A percentile compares a stretch with the other conserved stretches of the same genome.
Evolutionary conservation across 2,329 filamentous ascomycete genomes (phyloP).

Genomic region (Karstenula rhodostoma): DNA sequence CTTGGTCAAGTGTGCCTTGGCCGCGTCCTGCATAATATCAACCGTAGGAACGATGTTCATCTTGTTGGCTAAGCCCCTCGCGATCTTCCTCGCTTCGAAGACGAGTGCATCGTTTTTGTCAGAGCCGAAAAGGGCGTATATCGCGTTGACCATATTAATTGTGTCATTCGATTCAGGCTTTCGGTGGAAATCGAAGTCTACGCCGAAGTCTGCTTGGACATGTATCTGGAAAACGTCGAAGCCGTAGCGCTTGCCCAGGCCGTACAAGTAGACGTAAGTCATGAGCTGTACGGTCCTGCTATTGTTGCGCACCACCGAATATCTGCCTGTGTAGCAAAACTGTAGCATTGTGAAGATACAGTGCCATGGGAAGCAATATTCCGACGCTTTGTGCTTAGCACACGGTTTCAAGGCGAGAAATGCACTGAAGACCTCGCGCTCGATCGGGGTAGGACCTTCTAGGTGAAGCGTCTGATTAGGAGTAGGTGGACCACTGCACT

Average conservation of each 20-base stretch:
- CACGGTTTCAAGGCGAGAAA: too few relatives aligned
- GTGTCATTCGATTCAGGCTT: neutral
- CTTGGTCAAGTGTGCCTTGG: neutral
- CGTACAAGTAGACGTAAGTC: neutral
- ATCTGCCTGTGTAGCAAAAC: conserved; percentile 10
- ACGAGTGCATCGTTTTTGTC: neutral
- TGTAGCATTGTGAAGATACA: neutral
- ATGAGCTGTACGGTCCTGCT: neutral
- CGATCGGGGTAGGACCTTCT: too few relatives aligned
- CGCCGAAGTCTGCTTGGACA: neutral
- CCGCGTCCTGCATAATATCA: neutral
- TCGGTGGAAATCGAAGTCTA: too few relatives aligned
- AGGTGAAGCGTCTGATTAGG: too few relatives aligned
- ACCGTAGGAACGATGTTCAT: neutral
- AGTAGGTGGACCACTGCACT: neutral
- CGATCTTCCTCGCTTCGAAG: neutral
- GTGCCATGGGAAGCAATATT: too few relatives aligned
- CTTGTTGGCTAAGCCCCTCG: neutral
- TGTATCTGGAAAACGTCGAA: neutral
- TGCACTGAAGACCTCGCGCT: too few relatives aligned
- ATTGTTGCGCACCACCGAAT: neutral
- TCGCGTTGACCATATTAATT: neutral
- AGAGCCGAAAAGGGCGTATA: neutral
- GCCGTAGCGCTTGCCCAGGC: neutral
- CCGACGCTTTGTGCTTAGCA: too few relatives aligned